phyloP scores from a whole-genome alignment of 139 green algal genomes.

The Desmodesmus armatus region DNA sequence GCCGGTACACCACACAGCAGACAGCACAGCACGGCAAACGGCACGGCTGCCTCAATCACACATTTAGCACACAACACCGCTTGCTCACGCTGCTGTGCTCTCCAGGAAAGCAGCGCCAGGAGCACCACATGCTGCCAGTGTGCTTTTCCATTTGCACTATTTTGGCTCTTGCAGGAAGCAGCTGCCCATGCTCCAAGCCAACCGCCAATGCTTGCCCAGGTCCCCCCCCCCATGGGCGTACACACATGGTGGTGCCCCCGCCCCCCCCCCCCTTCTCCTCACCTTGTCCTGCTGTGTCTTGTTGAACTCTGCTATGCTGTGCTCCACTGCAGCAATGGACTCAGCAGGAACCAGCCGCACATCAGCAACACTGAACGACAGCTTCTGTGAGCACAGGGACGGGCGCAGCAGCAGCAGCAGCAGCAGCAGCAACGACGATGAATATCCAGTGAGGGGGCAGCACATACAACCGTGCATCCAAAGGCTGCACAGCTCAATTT shows the following conservation, averaged over 20 bases:
- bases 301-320: neutral
- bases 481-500: too few species aligned
- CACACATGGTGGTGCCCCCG: too few species aligned
- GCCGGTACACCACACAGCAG: neutral
- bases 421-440: too few species aligned
- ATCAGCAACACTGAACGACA: constrained; percentile 27
- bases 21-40: neutral
- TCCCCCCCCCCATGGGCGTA: too few species aligned
- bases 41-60: neutral
- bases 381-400: constrained; percentile 18
- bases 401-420: neutral
- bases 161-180: neutral
- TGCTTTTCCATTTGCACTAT: neutral
- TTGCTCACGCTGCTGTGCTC: neutral
- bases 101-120: neutral
- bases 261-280: neutral
- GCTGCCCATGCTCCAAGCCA: too few species aligned
- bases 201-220: too few species aligned
- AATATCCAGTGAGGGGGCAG: too few species aligned
- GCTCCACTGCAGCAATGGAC: constrained; percentile 3
- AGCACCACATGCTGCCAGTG: neutral
- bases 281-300: constrained; percentile 4
- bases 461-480: too few species aligned
- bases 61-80: neutral
- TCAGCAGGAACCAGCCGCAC: constrained; percentile 27